Evolutionary conservation across 306 rosid species (phyloP), one percentile per base, ranked within the genome.

Genomic region (Ormosia emarginata): DNA sequence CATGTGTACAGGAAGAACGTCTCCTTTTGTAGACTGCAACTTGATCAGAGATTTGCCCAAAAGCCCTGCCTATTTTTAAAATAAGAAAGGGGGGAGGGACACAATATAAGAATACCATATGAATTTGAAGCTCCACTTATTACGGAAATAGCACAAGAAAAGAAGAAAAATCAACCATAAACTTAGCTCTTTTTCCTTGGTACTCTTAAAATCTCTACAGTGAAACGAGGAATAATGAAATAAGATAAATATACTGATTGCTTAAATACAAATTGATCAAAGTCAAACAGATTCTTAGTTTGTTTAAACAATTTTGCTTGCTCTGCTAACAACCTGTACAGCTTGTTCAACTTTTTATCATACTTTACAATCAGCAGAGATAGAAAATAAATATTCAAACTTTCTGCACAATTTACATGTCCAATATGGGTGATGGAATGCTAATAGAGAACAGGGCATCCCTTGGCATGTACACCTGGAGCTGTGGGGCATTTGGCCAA

Each of bases 1-100:
- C 98, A 89, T 95, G 89, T 95, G 99, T 52, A 95, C 90, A 73
- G 98, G 99, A 89, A 93, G 99, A 82, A 93, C 95, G 13, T 95
- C 97, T 66, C 91, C 95, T 89, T 91, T 93, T 61, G 91, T 93
- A 5, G 98, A 93, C 71, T 91, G 95, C 64, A 95, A 86, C 79
- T 95, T 98, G 10, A 95, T 88, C 79, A 95, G 90, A 58, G 94
- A 90, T 87, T 95, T 93, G 30, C 99, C 99, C 99, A 93, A 91
- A 18, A 93, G 93, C 49, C 98, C 98, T 64, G 95, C 81, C 99
- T 95, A 85, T 73, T 68, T 49, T 79, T 91, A 84, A 30, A 86
- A 71, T n/a, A 70, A 84, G 65, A 30, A 72, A 56, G 36, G 49
- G 15, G 4, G n/a, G 15, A 3, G n/a, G 41, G 71, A 34, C 14